Evolutionary conservation across 208 protist genomes (phyloP).

Genomic region (Trypanosoma boissoni): DNA sequence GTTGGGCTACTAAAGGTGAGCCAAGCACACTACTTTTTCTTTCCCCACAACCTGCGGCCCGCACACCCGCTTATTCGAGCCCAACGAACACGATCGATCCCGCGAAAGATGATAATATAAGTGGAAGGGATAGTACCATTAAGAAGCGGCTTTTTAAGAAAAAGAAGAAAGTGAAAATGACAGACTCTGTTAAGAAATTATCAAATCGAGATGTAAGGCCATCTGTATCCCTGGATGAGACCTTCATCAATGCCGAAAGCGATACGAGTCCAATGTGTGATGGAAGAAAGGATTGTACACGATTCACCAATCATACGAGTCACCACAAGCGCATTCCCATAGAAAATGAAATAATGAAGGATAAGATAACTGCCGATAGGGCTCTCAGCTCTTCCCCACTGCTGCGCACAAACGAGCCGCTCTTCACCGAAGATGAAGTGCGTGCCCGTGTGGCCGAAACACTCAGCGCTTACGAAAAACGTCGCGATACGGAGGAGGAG

Average conservation of each 20-base stretch:
- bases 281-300: background rate
- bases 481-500: constrained; percentile 70
- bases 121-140: constrained; percentile 7
- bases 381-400: background rate
- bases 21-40: constrained; percentile 69
- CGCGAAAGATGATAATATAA: background rate
- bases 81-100: background rate
- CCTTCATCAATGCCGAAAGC: background rate
- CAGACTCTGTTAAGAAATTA: constrained; percentile 14
- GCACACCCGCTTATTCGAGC: background rate
- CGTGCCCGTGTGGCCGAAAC: constrained; percentile 25
- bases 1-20: constrained; percentile 24
- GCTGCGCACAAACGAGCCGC: constrained; percentile 10
- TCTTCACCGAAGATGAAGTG: constrained; percentile 46
- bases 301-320: too few relatives aligned
- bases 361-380: background rate
- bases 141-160: constrained; percentile 27
- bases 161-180: constrained; percentile 20
- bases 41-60: constrained; percentile 27
- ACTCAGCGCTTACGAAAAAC: constrained; percentile 52
- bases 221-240: background rate
- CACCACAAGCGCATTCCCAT: too few relatives aligned
- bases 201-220: background rate
- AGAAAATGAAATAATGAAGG: too few relatives aligned
- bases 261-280: background rate